These are phyloP conservation scores for Boletus sp. DNA, from an alignment of 1,284 basidiomycete species.

Conservation along the genomic window DNA sequence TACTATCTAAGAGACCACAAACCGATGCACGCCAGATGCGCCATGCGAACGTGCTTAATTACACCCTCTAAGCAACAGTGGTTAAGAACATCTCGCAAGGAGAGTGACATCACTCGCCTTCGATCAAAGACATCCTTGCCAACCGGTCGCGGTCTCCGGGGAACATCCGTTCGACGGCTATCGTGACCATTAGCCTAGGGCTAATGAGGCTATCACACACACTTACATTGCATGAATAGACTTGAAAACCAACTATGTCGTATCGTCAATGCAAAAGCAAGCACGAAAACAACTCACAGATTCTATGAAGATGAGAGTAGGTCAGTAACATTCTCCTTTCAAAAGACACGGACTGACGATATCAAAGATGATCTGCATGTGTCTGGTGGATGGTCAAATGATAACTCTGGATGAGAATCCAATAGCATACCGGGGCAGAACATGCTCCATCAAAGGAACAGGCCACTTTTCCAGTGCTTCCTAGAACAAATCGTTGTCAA, in stretches of 20 bases:
- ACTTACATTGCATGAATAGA: conserved; percentile 60
- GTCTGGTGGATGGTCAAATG: conserved; percentile 36
- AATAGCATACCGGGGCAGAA: conserved; percentile 61
- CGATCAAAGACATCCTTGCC: conserved; percentile 84
- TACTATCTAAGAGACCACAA: conserved; percentile 15
- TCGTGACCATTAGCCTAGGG: conserved; percentile 19
- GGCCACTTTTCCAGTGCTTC: conserved; percentile 87
- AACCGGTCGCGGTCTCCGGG: conserved; percentile 80
- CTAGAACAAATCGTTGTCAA: conserved; percentile 31
- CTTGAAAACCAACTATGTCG: conserved; percentile 31
- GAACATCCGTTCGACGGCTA: conserved; percentile 83
- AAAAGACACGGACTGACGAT: conserved; percentile 51
- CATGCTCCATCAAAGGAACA: conserved; percentile 73
- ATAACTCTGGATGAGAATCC: neutral
- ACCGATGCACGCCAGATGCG: conserved; percentile 76
- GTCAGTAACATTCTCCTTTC: conserved; percentile 9
- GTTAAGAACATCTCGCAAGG: neutral
- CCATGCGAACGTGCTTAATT: conserved; percentile 87
- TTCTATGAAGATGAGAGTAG: conserved; percentile 35
- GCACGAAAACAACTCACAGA: conserved; percentile 35
- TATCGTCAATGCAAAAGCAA: neutral
- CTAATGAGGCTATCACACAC: neutral
- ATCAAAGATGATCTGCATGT: conserved; percentile 88
- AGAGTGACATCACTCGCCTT: conserved; percentile 45
- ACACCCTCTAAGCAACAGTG: conserved; percentile 57